Evolutionary conservation across 2,329 filamentous ascomycete species (phyloP), one percentile per base, ranked within the genome.

Genomic region (Plenodomus tracheiphilus): DNA sequence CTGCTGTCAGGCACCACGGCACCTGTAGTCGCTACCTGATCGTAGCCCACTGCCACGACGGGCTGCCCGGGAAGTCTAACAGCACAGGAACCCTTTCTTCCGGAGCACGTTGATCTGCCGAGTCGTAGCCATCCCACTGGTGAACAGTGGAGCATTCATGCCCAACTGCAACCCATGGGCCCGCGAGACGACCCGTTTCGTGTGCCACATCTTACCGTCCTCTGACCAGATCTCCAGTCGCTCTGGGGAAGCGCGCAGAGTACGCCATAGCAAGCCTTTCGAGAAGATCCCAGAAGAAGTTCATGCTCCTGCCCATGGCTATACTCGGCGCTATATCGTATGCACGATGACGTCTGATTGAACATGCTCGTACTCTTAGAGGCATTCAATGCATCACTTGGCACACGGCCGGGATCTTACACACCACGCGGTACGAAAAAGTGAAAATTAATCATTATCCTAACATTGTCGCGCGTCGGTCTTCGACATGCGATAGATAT

Each of bases 151-250:
- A 47, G 51, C 53, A 49, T 46, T 47, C 43, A 28, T 53, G 52
- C 53, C 56, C 51, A 54, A 54, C 47, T 37, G 32, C 41, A 19
- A 38, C 43, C 44, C 28, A 41, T 47, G 45, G 45, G 41, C 43
- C 32, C 44, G 45, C 58, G 59, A 57, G 52, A 46, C 59, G 59
- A 61, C 52, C 58, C 59, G 55, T n/a, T 48, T 41, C 40, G 35
- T 45, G 47, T 41, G 34, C 47, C 51, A 41, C 51, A 25, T 25
- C 22, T 25, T 25, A 25, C 22, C 22, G 22, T 25, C 6, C 6
- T 6, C 10, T 25, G 22, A 25, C 35, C 15, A 37, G 34, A 37
- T 46, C 39, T 37, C 21, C 49, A 21, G 32, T 25, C 36, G 18
- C 36, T 39, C 28, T 32, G 36, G 20, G 8, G 18, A 32, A 20